These are phyloP conservation scores for Nepenthes mirabilis DNA, from an alignment of 148 eudicot species.

Conservation along the genomic window DNA sequence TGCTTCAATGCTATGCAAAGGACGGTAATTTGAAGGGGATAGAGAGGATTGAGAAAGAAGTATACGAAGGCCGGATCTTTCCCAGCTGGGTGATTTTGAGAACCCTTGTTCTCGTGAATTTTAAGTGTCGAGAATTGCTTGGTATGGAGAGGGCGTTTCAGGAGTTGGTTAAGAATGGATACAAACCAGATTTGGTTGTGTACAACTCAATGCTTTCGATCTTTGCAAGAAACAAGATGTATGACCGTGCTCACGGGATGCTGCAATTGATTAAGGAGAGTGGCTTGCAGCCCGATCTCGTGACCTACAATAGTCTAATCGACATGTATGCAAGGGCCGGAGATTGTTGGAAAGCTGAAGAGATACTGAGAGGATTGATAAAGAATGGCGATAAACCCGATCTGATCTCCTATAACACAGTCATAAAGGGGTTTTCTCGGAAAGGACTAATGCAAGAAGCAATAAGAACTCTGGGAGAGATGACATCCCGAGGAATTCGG, in stretches of 20 bases:
- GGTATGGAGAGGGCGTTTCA: slow-evolving; percentile 80
- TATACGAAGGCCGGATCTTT: slow-evolving; percentile 54
- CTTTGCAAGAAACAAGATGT: slow-evolving; percentile 52
- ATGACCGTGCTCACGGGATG: slow-evolving; percentile 61
- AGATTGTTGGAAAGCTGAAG: slow-evolving; percentile 86
- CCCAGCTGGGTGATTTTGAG: slow-evolving; percentile 86
- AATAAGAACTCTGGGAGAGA: slow-evolving; percentile 49
- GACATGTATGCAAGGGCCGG: slow-evolving; percentile 79
- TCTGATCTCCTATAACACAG: slow-evolving; percentile 78
- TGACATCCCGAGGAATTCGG: slow-evolving; percentile 61
- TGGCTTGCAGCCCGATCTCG: slow-evolving; percentile 66
- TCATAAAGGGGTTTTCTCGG: slow-evolving; percentile 81
- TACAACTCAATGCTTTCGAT: slow-evolving; percentile 82
- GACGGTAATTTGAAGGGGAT: slow-evolving; percentile 57
- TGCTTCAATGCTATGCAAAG: slow-evolving; percentile 74
- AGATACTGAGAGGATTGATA: slow-evolving; percentile 37
- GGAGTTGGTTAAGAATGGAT: slow-evolving; percentile 48
- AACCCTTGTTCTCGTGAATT: slow-evolving; percentile 58
- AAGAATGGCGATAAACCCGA: slow-evolving; percentile 51
- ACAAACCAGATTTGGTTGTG: slow-evolving; percentile 70
- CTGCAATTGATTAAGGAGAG: slow-evolving; percentile 30
- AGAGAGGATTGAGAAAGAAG: slow-evolving; percentile 40
- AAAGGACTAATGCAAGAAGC: slow-evolving; percentile 83
- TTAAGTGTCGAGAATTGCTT: slow-evolving; percentile 45
- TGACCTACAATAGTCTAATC: slow-evolving; percentile 75